Base-by-base conservation (phyloP, 768 basidiomycete genomes). In the Rhodotorula kratochvilovae region DNA sequence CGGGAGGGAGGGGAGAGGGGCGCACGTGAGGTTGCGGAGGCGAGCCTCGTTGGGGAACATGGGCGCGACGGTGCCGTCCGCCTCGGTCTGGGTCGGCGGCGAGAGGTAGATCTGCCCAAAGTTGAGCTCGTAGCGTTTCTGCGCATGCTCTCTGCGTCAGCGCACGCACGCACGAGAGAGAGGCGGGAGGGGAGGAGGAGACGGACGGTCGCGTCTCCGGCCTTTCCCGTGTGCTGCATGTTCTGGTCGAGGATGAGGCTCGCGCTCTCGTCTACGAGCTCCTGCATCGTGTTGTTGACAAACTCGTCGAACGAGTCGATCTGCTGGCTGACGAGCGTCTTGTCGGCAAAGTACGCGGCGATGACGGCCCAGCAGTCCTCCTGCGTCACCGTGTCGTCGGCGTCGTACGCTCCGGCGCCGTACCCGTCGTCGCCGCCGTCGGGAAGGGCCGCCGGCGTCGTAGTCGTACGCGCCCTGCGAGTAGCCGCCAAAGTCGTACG, bases 241-340 rank as follows among this genome's bases (percentile, higher is more conserved):
- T 90, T 90, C 81, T 98, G 96, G 82, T 98, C 95, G 59, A 99
- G 84, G 74, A 95, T 93, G 78, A 99, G 87, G 77, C 92, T 91
- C n/a, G 89, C 83, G 74, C 91, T 91, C 82, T 99, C 96, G 80
- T 97, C 96, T 31, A 99, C 94, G 35, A 99, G 85, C 80, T 98
- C 96, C 81, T 98, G 95, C 93, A 99, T 96, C 23, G 93, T 97
- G 77, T 97, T 97, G 79, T 97, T 92, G 45, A 99, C 91, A 78
- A 98, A 99, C 82, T 98, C 95, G 80, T 99, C 93, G 81, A 95
- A 99, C 19, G 91, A 94, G 82, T 95, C 93, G 64, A 98, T 87
- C 80, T 99, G 96, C 80, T 99, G 96, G 59, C 92, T 87, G 63
- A 98, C 96, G 71, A 99, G 89, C 82, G 95, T 95, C 81, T 95